Base-by-base conservation (phyloP, 2,329 filamentous ascomycete genomes). In the Bipolaris cookei region DNA sequence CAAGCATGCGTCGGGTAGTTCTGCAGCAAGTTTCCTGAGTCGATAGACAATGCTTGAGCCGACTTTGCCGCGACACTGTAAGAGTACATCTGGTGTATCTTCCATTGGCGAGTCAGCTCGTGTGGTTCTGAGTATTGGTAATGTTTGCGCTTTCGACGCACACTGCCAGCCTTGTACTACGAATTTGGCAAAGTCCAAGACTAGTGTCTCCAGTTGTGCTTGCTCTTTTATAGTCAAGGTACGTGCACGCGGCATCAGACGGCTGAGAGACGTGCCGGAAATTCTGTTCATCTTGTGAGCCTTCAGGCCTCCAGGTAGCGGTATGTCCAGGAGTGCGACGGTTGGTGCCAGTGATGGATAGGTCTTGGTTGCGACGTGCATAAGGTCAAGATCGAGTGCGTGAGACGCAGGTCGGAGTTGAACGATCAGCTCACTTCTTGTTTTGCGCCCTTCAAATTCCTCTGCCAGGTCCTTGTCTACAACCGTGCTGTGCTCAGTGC, bases 211-310 rank as follows among this genome's bases (percentile, higher is more conserved):
- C 34, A 72, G 66, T 35, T 61, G 67, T 6, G 47, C 43, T 23
- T 37, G 52, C 14, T 16, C 41, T 1, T 25, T 28, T 3, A 23
- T 7, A 23, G 56, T 47, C 25, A 66, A 14, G 4, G 14, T 50
- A 13, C 4, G n/a, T 8, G 32, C n/a, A 13, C 43, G 57, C n/a
- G 53, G 44, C 4, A 62, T 58, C 11, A 68, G 45, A 11, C 53
- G 54, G 6, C 59, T 66, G 21, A 71, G 59, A 4, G 71, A 67
- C 2, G 52, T 51, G 1, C 76, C 75, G 8, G 38, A 21, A 4
- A 77, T 20, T 13, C 53, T 53, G 1, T 66, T 56, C 65, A 76
- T 70, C 44, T 70, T 66, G 21, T 72, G 72, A 5, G 63, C 67
- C 16, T 13, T 25, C 10, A 76, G 47, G 1, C 37, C 13, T 11